Percentiles rank a stretch among this genome's conserved stretches.
These are phyloP conservation scores for Penicillium odoratum DNA, from an alignment of 495 filamentous ascomycete species.

Conservation along the genomic window DNA sequence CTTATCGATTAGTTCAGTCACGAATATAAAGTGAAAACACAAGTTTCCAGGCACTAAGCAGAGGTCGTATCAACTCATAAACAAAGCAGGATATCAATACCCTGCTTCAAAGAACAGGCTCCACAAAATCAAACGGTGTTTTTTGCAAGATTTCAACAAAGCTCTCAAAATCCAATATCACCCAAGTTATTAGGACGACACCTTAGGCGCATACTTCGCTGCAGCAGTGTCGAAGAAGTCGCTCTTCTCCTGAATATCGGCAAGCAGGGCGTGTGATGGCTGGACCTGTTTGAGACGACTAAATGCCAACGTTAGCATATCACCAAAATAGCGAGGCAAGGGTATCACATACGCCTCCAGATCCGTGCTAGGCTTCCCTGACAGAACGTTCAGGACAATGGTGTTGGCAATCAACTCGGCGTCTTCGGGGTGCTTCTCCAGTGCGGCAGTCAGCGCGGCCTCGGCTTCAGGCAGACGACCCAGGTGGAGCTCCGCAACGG, in stretches of 20 bases:
- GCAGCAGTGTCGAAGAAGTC: constrained; percentile 77
- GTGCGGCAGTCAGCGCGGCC: constrained; percentile 75
- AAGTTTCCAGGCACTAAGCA: constrained; percentile 20
- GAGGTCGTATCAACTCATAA: constrained; percentile 33
- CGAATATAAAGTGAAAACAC: constrained; percentile 6
- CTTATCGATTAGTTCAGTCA: not conserved
- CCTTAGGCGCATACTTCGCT: constrained; percentile 73
- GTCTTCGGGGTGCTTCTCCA: constrained; percentile 69
- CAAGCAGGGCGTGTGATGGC: constrained; percentile 64
- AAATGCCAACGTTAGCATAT: constrained; percentile 19
- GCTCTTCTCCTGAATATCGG: constrained; percentile 74
- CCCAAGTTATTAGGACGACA: constrained; percentile 47
- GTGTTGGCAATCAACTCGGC: constrained; percentile 76
- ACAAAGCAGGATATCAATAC: constrained; percentile 25
- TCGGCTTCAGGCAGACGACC: constrained; percentile 88
- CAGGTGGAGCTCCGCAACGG: constrained; percentile 87
- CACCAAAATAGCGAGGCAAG: not conserved
- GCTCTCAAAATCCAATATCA: not conserved
- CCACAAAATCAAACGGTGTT: constrained; percentile 14
- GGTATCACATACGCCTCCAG: constrained; percentile 53
- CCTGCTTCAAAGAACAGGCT: constrained; percentile 27
- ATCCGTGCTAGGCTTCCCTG: constrained; percentile 66
- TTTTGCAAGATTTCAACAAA: constrained; percentile 7
- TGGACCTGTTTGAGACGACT: constrained; percentile 60
- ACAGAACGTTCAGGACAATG: constrained; percentile 73